These are phyloP conservation scores for Ilex asprella DNA, from an alignment of 257 asterid genomes.

Conservation along the genomic window DNA sequence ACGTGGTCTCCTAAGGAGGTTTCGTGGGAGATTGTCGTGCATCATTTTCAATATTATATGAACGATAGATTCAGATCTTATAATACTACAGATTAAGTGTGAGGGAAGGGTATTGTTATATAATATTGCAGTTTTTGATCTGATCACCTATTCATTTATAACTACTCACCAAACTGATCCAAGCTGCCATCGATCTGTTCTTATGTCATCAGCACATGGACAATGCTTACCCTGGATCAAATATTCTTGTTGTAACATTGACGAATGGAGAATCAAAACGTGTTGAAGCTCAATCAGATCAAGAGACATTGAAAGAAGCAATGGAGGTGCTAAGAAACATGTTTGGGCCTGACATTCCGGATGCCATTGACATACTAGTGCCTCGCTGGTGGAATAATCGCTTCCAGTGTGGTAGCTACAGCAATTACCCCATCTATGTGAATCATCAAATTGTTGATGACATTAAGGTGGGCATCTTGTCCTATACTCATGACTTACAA, in stretches of 20 bases:
- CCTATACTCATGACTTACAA: neutral
- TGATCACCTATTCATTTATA: slow-evolving; percentile 2
- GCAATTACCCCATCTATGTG: slow-evolving; percentile 64
- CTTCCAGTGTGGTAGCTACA: slow-evolving; percentile 89
- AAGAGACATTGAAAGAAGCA: slow-evolving; percentile 72
- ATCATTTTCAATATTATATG: too few relatives aligned
- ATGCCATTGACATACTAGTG: slow-evolving; percentile 65
- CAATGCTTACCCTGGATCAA: slow-evolving; percentile 87
- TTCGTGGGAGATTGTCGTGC: too few relatives aligned
- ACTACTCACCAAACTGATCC: slow-evolving; percentile 1
- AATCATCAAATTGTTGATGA: slow-evolving; percentile 55
- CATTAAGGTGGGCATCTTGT: slow-evolving; percentile 46
- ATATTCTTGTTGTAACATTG: slow-evolving; percentile 78
- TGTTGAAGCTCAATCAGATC: slow-evolving; percentile 74
- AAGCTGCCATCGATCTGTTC: slow-evolving; percentile 16
- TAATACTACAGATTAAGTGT: too few relatives aligned
- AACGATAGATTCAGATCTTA: too few relatives aligned
- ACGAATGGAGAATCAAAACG: slow-evolving; percentile 90
- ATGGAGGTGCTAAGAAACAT: slow-evolving; percentile 84
- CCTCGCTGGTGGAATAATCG: slow-evolving; percentile 98
- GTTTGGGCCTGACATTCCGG: slow-evolving; percentile 74
- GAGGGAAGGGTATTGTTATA: too few relatives aligned
- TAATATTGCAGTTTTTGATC: slow-evolving; percentile 2
- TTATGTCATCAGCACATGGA: slow-evolving; percentile 78
- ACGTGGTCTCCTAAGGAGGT: too few relatives aligned